phyloP scores from a whole-genome alignment of 2,329 filamentous ascomycete genomes.

The Polychaeton citri region DNA sequence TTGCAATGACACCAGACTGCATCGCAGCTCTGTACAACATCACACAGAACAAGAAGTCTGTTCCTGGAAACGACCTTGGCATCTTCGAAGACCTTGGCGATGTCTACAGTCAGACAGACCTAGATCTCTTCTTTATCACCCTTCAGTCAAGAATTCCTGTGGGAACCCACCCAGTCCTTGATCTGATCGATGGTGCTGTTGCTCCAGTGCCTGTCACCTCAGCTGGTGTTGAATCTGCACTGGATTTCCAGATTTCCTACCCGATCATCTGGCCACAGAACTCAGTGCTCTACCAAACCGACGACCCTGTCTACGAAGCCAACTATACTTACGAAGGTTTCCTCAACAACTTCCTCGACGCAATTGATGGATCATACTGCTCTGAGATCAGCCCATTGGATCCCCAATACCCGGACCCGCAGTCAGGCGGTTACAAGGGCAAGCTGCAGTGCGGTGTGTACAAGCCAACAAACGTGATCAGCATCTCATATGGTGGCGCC shows the following conservation, averaged over 20 bases:
- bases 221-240: conserved; percentile 26
- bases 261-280: conserved; percentile 38
- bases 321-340: conserved; percentile 24
- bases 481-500: conserved; percentile 41
- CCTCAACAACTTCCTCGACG: conserved; percentile 34
- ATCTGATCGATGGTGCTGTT: conserved; percentile 27
- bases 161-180: conserved; percentile 26
- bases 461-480: conserved; percentile 41
- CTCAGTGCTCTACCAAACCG: conserved; percentile 32
- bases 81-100: conserved; percentile 33
- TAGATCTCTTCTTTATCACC: conserved; percentile 28
- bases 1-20: conserved; percentile 27
- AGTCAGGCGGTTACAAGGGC: conserved; percentile 37
- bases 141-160: conserved; percentile 24
- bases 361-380: conserved; percentile 40
- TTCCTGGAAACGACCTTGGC: conserved; percentile 29
- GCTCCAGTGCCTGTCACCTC: conserved; percentile 19
- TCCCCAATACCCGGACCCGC: conserved; percentile 35
- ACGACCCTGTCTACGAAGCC: conserved; percentile 30
- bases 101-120: conserved; percentile 30
- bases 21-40: conserved; percentile 33
- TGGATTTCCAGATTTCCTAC: conserved; percentile 36
- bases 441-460: conserved; percentile 31
- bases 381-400: conserved; percentile 36
- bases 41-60: conserved; percentile 21